A percentile compares a stretch with the other conserved stretches of the same genome.
Conservation (phyloP, 495 filamentous ascomycete species). For the Neurospora pannonica region DNA sequence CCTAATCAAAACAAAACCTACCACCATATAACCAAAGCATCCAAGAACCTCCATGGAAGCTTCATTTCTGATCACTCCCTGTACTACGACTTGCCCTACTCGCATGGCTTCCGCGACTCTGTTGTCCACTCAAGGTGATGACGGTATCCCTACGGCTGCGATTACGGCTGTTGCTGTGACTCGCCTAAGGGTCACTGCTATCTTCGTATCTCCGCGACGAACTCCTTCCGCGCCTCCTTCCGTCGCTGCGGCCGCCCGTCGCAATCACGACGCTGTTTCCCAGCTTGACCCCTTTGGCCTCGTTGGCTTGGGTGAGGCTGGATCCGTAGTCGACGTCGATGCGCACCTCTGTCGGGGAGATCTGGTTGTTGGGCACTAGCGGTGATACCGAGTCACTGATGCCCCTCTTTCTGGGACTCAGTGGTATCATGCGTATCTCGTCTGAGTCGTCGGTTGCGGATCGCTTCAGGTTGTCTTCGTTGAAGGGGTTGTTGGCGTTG, state of each 20-base stretch:
- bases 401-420: not conserved
- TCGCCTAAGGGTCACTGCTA: slow-evolving; percentile 1
- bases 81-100: not conserved
- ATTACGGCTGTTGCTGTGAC: not conserved
- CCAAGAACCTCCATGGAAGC: not conserved
- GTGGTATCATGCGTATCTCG: not conserved
- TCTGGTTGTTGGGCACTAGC: not conserved
- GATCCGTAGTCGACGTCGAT: slow-evolving; percentile 15
- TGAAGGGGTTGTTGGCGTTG: slow-evolving; percentile 4
- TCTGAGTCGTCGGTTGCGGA: not conserved
- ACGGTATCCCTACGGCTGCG: not conserved
- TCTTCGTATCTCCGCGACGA: slow-evolving; percentile 2
- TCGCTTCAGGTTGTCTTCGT: not conserved
- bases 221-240: not conserved
- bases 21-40: not conserved
- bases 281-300: slow-evolving; percentile 4
- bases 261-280: slow-evolving; percentile 15
- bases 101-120: not conserved
- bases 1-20: not conserved
- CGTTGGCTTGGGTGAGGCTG: slow-evolving; percentile 8
- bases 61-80: not conserved
- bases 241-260: slow-evolving; percentile 1
- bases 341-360: slow-evolving; percentile 11
- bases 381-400: not conserved
- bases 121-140: not conserved